Evolutionary conservation across 2,329 filamentous ascomycete genomes (phyloP).

Genomic region (Nigrograna mackinnonii): DNA sequence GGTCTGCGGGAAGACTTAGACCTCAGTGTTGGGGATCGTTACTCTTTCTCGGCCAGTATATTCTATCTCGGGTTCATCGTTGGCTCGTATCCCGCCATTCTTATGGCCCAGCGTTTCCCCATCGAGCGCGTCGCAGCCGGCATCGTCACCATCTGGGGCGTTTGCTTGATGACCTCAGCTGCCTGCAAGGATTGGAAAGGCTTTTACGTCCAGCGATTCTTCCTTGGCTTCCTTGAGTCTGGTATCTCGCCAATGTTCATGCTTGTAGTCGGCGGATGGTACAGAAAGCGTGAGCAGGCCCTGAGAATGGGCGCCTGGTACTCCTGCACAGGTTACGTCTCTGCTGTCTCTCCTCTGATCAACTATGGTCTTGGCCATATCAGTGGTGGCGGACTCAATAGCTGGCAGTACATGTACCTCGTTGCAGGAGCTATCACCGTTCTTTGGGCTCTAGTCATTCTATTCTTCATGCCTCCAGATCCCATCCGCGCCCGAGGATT

Average conservation of each 20-base stretch:
- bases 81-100: slow-evolving; percentile 50
- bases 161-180: slow-evolving; percentile 50
- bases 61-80: slow-evolving; percentile 56
- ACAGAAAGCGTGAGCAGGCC: slow-evolving; percentile 62
- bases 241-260: slow-evolving; percentile 59
- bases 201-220: slow-evolving; percentile 54
- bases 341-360: slow-evolving; percentile 27
- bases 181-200: slow-evolving; percentile 56
- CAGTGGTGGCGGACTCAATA: slow-evolving; percentile 17
- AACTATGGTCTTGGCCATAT: slow-evolving; percentile 38
- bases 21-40: slow-evolving; percentile 44
- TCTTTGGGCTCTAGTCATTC: slow-evolving; percentile 31
- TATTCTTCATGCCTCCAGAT: slow-evolving; percentile 46
- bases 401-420: slow-evolving; percentile 37
- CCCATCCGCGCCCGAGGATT: slow-evolving; percentile 44
- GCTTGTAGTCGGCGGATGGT: slow-evolving; percentile 60
- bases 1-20: slow-evolving; percentile 33
- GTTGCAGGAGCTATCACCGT: slow-evolving; percentile 31
- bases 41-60: slow-evolving; percentile 47
- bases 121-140: slow-evolving; percentile 50
- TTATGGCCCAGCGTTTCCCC: slow-evolving; percentile 50
- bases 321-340: slow-evolving; percentile 52
- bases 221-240: slow-evolving; percentile 60
- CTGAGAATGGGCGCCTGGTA: slow-evolving; percentile 68
- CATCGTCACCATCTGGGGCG: slow-evolving; percentile 50